phyloP scores from a whole-genome alignment of 2,329 filamentous ascomycete species.

The Monosporascus sp. region DNA sequence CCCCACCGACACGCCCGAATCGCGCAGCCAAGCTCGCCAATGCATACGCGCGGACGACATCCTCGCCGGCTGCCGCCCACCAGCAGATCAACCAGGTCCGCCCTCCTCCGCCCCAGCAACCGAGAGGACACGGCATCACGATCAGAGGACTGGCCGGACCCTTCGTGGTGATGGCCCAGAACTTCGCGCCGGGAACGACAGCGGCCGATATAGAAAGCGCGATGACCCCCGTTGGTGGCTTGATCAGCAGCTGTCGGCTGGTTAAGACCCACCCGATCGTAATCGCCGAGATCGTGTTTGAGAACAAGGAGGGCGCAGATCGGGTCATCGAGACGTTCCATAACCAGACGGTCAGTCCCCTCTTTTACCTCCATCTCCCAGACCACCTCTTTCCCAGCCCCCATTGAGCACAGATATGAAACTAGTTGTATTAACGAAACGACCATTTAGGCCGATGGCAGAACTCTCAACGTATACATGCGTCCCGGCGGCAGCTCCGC shows the following conservation, averaged over 20 bases:
- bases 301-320: conserved; percentile 67
- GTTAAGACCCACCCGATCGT: conserved; percentile 66
- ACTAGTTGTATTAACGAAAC: neutral
- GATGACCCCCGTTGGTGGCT: conserved; percentile 69
- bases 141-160: conserved; percentile 72
- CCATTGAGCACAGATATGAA: too few relatives aligned
- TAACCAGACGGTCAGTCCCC: conserved; percentile 62
- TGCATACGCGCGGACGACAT: conserved; percentile 38
- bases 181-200: conserved; percentile 78
- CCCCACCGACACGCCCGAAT: conserved; percentile 22
- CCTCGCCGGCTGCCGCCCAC: conserved; percentile 26
- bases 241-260: conserved; percentile 62
- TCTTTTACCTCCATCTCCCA: neutral
- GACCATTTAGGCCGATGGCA: conserved; percentile 61
- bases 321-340: conserved; percentile 72
- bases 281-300: conserved; percentile 73
- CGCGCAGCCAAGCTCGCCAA: conserved; percentile 39
- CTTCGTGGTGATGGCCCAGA: conserved; percentile 69
- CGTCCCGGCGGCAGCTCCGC: conserved; percentile 45
- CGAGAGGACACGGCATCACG: conserved; percentile 47
- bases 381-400: neutral
- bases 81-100: conserved; percentile 31
- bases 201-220: conserved; percentile 79
- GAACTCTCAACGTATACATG: conserved; percentile 67
- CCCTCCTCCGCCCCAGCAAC: conserved; percentile 14